Evolutionary conservation across 208 protist species (phyloP), one percentile per base, ranked within the genome.

Genomic region (Leishmania tropica): DNA sequence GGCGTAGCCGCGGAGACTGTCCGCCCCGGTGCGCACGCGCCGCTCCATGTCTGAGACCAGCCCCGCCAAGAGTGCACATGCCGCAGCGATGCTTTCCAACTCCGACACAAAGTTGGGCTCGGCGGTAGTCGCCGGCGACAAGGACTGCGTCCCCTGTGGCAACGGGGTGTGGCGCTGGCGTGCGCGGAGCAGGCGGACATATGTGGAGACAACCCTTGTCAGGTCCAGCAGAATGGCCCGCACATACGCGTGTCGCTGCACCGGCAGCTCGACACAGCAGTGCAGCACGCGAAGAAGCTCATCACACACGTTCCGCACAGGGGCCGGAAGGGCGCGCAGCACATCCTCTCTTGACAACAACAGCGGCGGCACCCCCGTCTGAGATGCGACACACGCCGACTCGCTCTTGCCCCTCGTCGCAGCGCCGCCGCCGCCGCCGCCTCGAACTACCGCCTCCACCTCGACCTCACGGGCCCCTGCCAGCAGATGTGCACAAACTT

Each of bases 11-110:
- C 80, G 80, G 78, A 94, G 92, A 21, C 87, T 83, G 75, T 87
- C 88, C n/a, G 91, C 91, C 48, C 87, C 88, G 56, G 86, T 91
- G 75, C 94, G 94, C 28, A 94, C 91, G 65, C 92, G 85, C 24
- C 85, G 84, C 65, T 82, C 78, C 94, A 97, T 97, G 68, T 94
- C 89, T 7, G 83, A 76, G 31, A 95, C 85, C 53, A 97, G 80
- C 31, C 85, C 85, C 13, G 94, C 92, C 17, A 95, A 76, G 15
- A 95, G 75, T 13, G 83, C 73, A 60, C 89, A 92, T 21, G 87
- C 89, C 0, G 89, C 85, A 4, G 89, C 90, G 56, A 83, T 77
- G 64, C 64, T 71, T 21, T 81, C 78, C 8, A 91, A 75, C 62
- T 86, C 80, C 70, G 83, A 76, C 64, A 90, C 42, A 40, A 85